A percentile compares a stretch with the other conserved stretches of the same genome.
phyloP scores from a whole-genome alignment of 306 rosid genomes.

The Canavalia gladiata region DNA sequence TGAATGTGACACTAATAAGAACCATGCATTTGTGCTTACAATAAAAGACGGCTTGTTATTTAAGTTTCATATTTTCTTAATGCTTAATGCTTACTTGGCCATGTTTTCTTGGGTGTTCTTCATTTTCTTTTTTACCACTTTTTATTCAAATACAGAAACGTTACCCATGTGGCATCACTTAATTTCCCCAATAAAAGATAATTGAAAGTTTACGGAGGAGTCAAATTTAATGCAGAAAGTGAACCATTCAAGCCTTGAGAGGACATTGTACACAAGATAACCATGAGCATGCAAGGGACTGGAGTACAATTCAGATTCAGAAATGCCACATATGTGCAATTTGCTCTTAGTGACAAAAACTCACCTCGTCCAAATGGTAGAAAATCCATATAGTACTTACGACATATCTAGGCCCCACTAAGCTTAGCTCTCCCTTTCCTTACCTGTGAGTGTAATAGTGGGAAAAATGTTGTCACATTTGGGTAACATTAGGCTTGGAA shows the following conservation, averaged over 20 bases:
- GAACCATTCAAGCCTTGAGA: conserved; percentile 44
- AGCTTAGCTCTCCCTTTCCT: conserved; percentile 5
- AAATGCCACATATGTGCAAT: conserved; percentile 42
- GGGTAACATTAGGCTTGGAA: conserved; percentile 35
- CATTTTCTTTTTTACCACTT: not conserved
- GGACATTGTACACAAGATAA: conserved; percentile 48
- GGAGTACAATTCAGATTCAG: conserved; percentile 49
- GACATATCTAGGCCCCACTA: conserved; percentile 27
- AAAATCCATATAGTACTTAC: conserved; percentile 54
- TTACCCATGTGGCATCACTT: conserved; percentile 17
- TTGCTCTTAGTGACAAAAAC: conserved; percentile 50
- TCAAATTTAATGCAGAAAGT: conserved; percentile 42
- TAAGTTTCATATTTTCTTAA: not conserved
- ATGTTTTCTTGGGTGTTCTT: not conserved
- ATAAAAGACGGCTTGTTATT: conserved; percentile 28
- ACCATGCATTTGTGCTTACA: conserved; percentile 17
- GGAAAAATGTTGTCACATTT: conserved; percentile 45
- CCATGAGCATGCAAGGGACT: conserved; percentile 39
- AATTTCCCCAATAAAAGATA: conserved; percentile 13
- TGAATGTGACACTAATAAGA: conserved; percentile 37
- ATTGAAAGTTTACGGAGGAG: conserved; percentile 11
- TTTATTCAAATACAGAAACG: conserved; percentile 3
- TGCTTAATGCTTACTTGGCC: conserved; percentile 20
- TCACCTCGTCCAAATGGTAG: conserved; percentile 50
- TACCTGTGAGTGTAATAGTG: not conserved